phyloP scores from a whole-genome alignment of 306 rosid species.

The Macrotyloma uniflorum region DNA sequence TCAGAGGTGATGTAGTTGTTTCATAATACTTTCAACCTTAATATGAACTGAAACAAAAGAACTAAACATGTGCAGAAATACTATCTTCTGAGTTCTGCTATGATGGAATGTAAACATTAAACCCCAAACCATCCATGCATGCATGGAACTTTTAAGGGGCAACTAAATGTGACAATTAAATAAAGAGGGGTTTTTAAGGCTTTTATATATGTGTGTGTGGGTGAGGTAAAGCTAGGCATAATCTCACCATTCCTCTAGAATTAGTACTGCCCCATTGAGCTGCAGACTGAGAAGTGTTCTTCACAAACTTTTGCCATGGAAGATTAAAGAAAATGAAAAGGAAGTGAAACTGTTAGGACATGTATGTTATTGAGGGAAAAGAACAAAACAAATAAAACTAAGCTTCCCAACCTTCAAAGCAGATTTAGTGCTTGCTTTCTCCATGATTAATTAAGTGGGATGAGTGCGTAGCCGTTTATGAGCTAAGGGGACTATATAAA shows the following conservation, averaged over 20 bases:
- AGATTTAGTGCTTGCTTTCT: conserved; percentile 64
- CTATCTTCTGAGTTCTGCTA: conserved; percentile 4
- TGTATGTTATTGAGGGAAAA: conserved; percentile 24
- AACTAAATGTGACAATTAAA: conserved; percentile 17
- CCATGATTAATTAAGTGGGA: conserved; percentile 51
- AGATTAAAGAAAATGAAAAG: conserved; percentile 15
- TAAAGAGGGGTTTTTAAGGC: conserved; percentile 3
- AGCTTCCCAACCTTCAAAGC: conserved; percentile 59
- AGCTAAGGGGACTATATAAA: conserved; percentile 44
- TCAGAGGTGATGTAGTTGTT: not conserved
- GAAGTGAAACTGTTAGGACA: conserved; percentile 37
- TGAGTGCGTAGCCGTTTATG: conserved; percentile 38
- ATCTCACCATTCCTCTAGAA: conserved; percentile 74
- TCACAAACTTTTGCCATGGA: conserved; percentile 53
- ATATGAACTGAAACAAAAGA: conserved; percentile 22
- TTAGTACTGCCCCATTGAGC: conserved; percentile 66
- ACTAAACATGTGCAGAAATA: conserved; percentile 16
- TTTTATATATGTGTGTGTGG: not conserved
- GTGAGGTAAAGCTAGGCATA: conserved; percentile 28
- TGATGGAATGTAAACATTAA: conserved; percentile 8
- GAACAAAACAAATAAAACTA: not conserved
- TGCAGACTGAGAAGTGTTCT: conserved; percentile 61
- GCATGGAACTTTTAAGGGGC: not conserved
- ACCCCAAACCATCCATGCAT: conserved; percentile 13
- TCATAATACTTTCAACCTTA: conserved; percentile 26